Percentiles rank a stretch among this genome's conserved stretches.
Evolutionary conservation across 805 yeast genomes (phyloP).

Genomic region (Pichia nanzhaoensis): DNA sequence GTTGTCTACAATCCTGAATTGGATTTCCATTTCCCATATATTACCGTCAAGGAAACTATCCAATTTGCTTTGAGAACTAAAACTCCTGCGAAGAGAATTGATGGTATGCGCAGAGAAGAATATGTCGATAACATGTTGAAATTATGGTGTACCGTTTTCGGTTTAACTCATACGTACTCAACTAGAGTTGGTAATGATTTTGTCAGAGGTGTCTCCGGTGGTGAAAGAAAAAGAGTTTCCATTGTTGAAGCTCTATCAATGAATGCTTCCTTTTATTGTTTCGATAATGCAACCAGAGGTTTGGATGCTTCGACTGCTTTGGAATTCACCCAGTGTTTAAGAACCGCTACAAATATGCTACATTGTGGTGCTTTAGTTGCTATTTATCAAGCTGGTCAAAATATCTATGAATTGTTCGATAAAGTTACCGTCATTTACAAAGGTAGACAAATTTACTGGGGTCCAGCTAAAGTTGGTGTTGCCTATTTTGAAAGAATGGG

Average conservation of each 20-base stretch:
- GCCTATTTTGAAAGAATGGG: slow-evolving; percentile 59
- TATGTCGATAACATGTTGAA: slow-evolving; percentile 39
- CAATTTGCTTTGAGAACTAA: slow-evolving; percentile 63
- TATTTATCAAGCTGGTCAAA: slow-evolving; percentile 63
- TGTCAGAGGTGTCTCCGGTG: slow-evolving; percentile 64
- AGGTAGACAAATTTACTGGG: slow-evolving; percentile 57
- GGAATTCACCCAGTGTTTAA: slow-evolving; percentile 55
- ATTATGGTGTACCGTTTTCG: slow-evolving; percentile 47
- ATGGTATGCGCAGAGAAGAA: slow-evolving; percentile 34
- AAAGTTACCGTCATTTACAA: slow-evolving; percentile 52
- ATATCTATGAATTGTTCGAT: slow-evolving; percentile 55
- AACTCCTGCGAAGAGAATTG: slow-evolving; percentile 48
- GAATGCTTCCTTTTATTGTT: slow-evolving; percentile 51
- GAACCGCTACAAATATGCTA: slow-evolving; percentile 54
- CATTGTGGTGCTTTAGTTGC: slow-evolving; percentile 55
- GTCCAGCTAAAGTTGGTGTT: slow-evolving; percentile 48
- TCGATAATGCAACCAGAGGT: slow-evolving; percentile 69
- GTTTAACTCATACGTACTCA: slow-evolving; percentile 50
- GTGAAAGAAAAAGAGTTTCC: slow-evolving; percentile 66
- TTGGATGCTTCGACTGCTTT: slow-evolving; percentile 67
- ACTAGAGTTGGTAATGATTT: slow-evolving; percentile 63
- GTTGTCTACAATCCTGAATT: slow-evolving; percentile 53
- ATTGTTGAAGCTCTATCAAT: slow-evolving; percentile 55
- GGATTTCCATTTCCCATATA: slow-evolving; percentile 70
- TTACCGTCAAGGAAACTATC: slow-evolving; percentile 69